phyloP scores from a whole-genome alignment of 2,329 filamentous ascomycete genomes.

The Fusarium sp. region DNA sequence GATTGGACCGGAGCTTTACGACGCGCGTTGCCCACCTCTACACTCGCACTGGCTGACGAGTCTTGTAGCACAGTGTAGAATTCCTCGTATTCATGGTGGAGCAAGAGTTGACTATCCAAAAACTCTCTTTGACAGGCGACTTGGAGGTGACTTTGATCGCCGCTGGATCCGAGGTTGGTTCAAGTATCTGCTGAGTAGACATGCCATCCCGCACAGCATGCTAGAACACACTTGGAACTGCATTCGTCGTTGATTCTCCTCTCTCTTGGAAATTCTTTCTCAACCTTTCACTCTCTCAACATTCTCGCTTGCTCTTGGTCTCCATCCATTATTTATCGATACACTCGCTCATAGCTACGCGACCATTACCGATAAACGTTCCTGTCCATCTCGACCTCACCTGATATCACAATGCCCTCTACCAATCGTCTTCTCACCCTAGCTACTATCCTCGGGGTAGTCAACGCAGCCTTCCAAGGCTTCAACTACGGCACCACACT shows the following conservation, averaged over 20 bases:
- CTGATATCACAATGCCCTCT: constrained; percentile 47
- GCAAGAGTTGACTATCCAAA: not conserved
- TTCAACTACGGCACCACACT: constrained; percentile 81
- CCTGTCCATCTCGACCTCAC: not conserved
- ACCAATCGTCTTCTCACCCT: constrained; percentile 49
- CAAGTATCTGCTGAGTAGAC: not conserved
- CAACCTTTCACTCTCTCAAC: not conserved
- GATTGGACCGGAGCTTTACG: constrained; percentile 13
- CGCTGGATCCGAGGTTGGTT: not conserved
- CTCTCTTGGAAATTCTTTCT: not conserved
- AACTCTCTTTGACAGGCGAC: not conserved
- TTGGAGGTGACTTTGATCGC: not conserved
- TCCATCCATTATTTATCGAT: constrained; percentile 9
- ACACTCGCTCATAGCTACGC: constrained; percentile 30
- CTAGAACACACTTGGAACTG: constrained; percentile 22
- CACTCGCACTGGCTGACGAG: constrained; percentile 24
- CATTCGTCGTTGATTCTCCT: constrained; percentile 16
- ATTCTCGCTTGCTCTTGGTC: not conserved
- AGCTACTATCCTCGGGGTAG: constrained; percentile 50
- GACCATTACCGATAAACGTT: not conserved
- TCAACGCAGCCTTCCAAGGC: constrained; percentile 64
- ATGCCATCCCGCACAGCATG: constrained; percentile 7
- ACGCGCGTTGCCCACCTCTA: constrained; percentile 1
- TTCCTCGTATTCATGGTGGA: not conserved
- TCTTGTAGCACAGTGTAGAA: not conserved